Evolutionary conservation across 805 yeast genomes (phyloP).

Genomic region (Wickerhamiella musiphila): DNA sequence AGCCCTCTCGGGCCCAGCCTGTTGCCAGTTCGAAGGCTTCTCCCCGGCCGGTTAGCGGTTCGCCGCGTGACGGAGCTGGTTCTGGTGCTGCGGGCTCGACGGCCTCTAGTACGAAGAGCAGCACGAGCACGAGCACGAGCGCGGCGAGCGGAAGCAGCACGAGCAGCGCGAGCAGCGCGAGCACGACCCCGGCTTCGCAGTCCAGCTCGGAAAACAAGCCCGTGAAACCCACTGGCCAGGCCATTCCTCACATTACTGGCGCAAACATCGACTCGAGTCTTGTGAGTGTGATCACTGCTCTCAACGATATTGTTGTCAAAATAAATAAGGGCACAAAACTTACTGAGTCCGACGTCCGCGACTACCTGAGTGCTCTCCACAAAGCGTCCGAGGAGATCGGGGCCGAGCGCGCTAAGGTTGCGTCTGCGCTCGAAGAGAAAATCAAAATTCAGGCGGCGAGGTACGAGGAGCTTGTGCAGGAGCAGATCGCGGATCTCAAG

Average conservation of each 20-base stretch:
- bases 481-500: conserved; percentile 15
- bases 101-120: not conserved
- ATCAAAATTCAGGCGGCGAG: conserved; percentile 19
- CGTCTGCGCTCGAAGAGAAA: conserved; percentile 8
- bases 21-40: conserved; percentile 6
- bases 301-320: conserved; percentile 13
- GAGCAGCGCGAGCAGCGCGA: not conserved
- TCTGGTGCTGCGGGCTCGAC: too few species aligned
- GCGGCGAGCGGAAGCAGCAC: too few species aligned
- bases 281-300: conserved; percentile 11
- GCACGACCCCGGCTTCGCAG: not conserved
- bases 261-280: conserved; percentile 15
- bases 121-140: not conserved
- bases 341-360: conserved; percentile 4
- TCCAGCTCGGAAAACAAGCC: not conserved
- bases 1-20: conserved; percentile 1
- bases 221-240: conserved; percentile 2
- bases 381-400: conserved; percentile 6
- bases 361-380: conserved; percentile 7
- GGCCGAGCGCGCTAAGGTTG: conserved; percentile 5
- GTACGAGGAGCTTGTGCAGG: conserved; percentile 15
- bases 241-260: conserved; percentile 8
- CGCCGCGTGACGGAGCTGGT: too few species aligned
- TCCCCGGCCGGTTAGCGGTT: conserved; percentile 2
- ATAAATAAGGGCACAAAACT: conserved; percentile 7